Base-by-base conservation (phyloP, 192 early-diverging fungal genomes). In the Pilobolus umbonatus region DNA sequence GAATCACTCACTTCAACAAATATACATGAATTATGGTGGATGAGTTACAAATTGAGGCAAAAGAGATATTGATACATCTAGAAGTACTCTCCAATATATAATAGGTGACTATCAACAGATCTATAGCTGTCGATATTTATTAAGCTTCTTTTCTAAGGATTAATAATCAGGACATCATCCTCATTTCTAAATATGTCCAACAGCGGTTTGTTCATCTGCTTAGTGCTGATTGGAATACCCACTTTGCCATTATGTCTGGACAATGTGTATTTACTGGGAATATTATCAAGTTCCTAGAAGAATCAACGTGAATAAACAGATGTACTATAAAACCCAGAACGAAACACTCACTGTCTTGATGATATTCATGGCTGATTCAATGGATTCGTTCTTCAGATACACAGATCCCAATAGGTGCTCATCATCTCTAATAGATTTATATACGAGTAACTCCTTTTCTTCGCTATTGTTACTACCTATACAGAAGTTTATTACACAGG, bases 371-470 rank as follows among this genome's bases (percentile, higher is more conserved):
- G 68, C 67, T 11, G 34, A 59, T 30, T 71, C 72, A 19, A 80
- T 73, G 1, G 75, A 68, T 24, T 80, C 72, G 7, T 64, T 62
- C 38, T 75, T 67, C n/a, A 72, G 69, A 65, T 79, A 82, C 34
- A 87, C 78, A 7, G 82, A 75, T n/a, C 85, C 85, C 8, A 84
- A 60, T 46, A 87, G 50, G 39, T 64, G 69, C 1, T 71, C 74
- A 26, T 87, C 83, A 0, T 62, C 34, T 24, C 67, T 71, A 4
- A 68, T 48, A 6, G 52, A 56, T 2, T 34, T 31, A 48, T 87
- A 87, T 0, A 87, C 82, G 11, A 83, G 60, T 5, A 85, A 49
- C 50, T 87, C 85, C 75, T 76, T 22, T 75, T 80, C 19, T 45
- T 60, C 49, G 29, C 26, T 40, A 55, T 45, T 65, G 54, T 17